Evolutionary conservation across 768 basidiomycete species (phyloP).

Genomic region (Phlebiopsis gigantea): DNA sequence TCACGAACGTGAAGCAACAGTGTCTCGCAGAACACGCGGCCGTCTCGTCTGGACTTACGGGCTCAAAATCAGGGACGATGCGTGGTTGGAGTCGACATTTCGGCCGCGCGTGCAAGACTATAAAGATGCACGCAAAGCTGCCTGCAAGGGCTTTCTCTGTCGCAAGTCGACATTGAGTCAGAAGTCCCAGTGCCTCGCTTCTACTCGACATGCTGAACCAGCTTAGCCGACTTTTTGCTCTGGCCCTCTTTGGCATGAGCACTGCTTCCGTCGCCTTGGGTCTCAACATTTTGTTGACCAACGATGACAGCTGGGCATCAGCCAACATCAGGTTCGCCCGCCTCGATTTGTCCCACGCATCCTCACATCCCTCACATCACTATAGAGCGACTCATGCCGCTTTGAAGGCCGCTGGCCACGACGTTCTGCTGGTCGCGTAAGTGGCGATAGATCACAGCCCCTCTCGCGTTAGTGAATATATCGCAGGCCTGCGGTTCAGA

Average conservation of each 20-base stretch:
- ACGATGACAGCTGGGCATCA: slow-evolving; percentile 31
- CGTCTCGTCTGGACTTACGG: background rate
- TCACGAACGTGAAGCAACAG: background rate
- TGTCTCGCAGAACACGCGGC: background rate
- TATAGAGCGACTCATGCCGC: slow-evolving; percentile 24
- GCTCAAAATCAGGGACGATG: no score
- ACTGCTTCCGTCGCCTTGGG: slow-evolving; percentile 12
- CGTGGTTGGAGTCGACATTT: background rate
- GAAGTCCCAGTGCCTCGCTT: background rate
- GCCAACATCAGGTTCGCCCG: slow-evolving; percentile 27
- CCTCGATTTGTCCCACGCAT: background rate
- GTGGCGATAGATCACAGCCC: background rate
- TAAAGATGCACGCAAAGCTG: background rate
- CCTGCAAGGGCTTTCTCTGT: background rate
- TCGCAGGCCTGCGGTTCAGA: slow-evolving; percentile 26
- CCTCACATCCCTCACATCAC: background rate
- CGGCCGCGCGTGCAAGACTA: background rate
- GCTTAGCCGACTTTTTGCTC: background rate
- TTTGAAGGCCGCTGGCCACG: slow-evolving; percentile 23
- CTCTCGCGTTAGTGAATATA: background rate
- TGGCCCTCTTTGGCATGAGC: slow-evolving; percentile 6
- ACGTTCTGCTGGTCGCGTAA: slow-evolving; percentile 27
- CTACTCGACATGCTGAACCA: background rate
- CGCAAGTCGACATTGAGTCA: background rate
- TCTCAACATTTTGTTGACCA: slow-evolving; percentile 27